Percentiles rank a stretch among this genome's conserved stretches.
These are phyloP conservation scores for Solanum bukasovii DNA, from an alignment of 257 asterid species.

Conservation along the genomic window DNA sequence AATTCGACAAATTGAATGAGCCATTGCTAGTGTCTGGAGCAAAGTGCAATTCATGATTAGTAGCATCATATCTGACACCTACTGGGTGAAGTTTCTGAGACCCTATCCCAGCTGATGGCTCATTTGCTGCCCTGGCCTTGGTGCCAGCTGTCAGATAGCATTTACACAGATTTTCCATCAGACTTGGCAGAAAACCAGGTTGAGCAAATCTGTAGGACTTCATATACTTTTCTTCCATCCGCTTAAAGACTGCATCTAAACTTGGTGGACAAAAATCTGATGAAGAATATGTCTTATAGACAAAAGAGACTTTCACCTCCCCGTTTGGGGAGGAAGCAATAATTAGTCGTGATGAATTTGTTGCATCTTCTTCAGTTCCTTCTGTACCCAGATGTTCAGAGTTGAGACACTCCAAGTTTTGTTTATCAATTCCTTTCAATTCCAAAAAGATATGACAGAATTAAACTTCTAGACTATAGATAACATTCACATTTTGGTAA, in stretches of 20 bases:
- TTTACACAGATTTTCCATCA: conserved; percentile 30
- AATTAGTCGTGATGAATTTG: conserved; percentile 9
- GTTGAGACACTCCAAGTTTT: conserved; percentile 3
- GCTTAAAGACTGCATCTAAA: conserved; percentile 20
- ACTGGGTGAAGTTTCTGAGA: not conserved
- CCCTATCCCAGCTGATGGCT: not conserved
- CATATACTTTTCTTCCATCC: conserved; percentile 18
- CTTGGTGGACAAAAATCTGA: conserved; percentile 16
- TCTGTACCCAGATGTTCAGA: conserved; percentile 2
- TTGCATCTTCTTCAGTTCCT: not conserved
- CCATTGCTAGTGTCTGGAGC: conserved; percentile 8
- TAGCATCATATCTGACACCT: conserved; percentile 3
- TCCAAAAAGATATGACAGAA: not conserved
- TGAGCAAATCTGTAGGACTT: conserved; percentile 11
- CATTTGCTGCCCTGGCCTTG: not conserved
- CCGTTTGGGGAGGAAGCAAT: conserved; percentile 32
- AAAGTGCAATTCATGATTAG: conserved; percentile 7
- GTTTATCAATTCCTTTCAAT: conserved; percentile 7
- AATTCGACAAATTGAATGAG: not conserved
- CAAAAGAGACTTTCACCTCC: conserved; percentile 29
- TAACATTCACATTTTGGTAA: not conserved
- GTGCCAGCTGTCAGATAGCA: conserved; percentile 20
- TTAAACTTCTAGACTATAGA: not conserved
- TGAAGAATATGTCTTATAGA: not conserved
- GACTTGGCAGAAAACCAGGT: conserved; percentile 18